These are phyloP conservation scores for Circinella minor DNA, from an alignment of 371 early-diverging fungal species.

Conservation along the genomic window DNA sequence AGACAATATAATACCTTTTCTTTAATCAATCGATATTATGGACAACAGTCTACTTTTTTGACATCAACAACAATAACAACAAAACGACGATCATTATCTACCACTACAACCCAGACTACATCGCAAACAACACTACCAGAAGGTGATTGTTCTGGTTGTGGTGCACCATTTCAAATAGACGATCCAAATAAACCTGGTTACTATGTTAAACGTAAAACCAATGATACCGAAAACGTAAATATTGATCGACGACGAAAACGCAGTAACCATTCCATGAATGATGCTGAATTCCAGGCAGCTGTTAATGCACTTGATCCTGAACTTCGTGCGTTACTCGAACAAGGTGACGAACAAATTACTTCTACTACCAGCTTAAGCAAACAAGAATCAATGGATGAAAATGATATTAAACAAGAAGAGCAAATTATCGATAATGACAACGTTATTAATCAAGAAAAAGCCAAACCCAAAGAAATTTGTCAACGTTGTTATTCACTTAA, in stretches of 20 bases:
- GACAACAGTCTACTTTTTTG: background rate
- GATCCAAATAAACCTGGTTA: constrained; percentile 57
- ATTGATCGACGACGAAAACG: constrained; percentile 21
- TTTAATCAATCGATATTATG: background rate
- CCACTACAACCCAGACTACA: background rate
- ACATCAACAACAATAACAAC: background rate
- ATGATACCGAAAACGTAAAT: constrained; percentile 11
- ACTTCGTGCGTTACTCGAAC: constrained; percentile 34
- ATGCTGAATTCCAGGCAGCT: constrained; percentile 40
- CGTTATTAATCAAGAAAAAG: constrained; percentile 14
- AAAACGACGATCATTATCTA: background rate
- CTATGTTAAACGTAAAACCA: constrained; percentile 21
- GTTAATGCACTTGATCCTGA: constrained; percentile 38
- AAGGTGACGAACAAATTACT: background rate
- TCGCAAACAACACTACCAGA: background rate
- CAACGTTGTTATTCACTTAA: constrained; percentile 63
- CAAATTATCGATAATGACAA: constrained; percentile 8
- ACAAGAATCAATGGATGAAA: constrained; percentile 6
- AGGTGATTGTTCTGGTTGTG: constrained; percentile 71
- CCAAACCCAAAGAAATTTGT: constrained; percentile 47
- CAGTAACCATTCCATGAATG: constrained; percentile 35
- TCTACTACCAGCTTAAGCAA: background rate
- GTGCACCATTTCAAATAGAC: constrained; percentile 64
- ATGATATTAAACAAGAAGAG: background rate
- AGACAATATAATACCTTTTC: background rate